Conservation (phyloP, 257 asterid species). For the Craterostigma plantagineum region DNA sequence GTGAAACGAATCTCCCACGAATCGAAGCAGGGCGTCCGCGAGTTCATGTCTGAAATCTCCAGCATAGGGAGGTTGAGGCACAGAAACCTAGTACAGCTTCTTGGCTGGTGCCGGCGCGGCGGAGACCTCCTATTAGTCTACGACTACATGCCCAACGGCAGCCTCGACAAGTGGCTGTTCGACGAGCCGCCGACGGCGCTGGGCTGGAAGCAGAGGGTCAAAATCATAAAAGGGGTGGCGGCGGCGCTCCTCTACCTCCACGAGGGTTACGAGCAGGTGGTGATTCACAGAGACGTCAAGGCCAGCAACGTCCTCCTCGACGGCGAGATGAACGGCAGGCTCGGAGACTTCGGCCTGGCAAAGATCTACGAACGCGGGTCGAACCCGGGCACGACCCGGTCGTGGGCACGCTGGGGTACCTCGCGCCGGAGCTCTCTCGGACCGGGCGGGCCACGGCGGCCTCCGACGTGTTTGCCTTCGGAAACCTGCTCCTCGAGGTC, state of each 20-base stretch:
- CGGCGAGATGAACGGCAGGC: slow-evolving; percentile 25
- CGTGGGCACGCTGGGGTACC: slow-evolving; percentile 54
- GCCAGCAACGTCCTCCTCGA: slow-evolving; percentile 49
- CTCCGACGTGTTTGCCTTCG: slow-evolving; percentile 47
- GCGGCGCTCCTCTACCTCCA: slow-evolving; percentile 40
- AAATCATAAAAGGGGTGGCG: slow-evolving; percentile 41
- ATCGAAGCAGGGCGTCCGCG: slow-evolving; percentile 51
- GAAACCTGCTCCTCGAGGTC: slow-evolving; percentile 56
- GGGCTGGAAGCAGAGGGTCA: slow-evolving; percentile 34
- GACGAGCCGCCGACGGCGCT: slow-evolving; percentile 27
- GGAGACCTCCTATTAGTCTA: slow-evolving; percentile 43
- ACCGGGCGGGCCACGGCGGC: slow-evolving; percentile 47
- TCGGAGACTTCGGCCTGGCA: slow-evolving; percentile 62
- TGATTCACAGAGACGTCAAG: slow-evolving; percentile 51
- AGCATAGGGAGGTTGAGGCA: slow-evolving; percentile 58
- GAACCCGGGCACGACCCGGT: slow-evolving; percentile 56
- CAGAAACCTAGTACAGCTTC: slow-evolving; percentile 35
- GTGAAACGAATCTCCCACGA: slow-evolving; percentile 49
- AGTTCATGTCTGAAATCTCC: slow-evolving; percentile 47
- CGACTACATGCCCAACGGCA: slow-evolving; percentile 59
- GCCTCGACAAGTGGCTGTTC: slow-evolving; percentile 34
- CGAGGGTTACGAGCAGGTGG: slow-evolving; percentile 52
- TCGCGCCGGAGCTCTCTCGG: slow-evolving; percentile 50
- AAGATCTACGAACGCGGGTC: slow-evolving; percentile 52
- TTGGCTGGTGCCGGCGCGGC: slow-evolving; percentile 47